These are phyloP conservation scores for Yamadazyma diospyri DNA, from an alignment of 1,139 yeast species.

Conservation along the genomic window DNA sequence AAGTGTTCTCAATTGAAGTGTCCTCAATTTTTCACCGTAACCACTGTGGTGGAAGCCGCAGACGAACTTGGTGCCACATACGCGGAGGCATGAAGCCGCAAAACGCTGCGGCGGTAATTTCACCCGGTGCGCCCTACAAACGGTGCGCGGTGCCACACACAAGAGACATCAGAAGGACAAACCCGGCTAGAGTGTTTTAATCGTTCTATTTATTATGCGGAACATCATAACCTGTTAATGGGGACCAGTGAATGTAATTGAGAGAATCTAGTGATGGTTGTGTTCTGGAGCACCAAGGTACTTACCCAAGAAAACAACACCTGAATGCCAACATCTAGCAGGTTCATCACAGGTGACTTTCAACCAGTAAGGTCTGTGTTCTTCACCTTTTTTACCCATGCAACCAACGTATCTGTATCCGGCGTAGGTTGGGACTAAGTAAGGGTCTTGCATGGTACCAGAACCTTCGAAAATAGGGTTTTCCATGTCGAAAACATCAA, in stretches of 20 bases:
- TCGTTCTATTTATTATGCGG: conserved; percentile 1
- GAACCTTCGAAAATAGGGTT: conserved; percentile 84
- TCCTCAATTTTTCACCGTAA: too few species aligned
- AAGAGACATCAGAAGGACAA: too few species aligned
- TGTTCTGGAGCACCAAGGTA: conserved; percentile 80
- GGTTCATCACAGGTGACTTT: conserved; percentile 80
- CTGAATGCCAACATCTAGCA: conserved; percentile 99
- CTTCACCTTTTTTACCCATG: conserved; percentile 88
- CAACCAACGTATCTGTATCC: conserved; percentile 96
- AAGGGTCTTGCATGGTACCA: conserved; percentile 88
- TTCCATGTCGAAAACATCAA: conserved; percentile 89
- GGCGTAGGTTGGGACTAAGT: conserved; percentile 84
- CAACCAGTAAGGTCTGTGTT: conserved; percentile 92
- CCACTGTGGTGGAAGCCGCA: too few species aligned
- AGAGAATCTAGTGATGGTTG: conserved; percentile 45
- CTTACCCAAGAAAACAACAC: conserved; percentile 87
- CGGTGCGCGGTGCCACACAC: too few species aligned
- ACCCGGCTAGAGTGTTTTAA: too few species aligned
- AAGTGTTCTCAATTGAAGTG: too few species aligned
- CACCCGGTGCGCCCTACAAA: too few species aligned
- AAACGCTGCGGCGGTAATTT: too few species aligned
- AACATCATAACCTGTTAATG: conserved; percentile 1
- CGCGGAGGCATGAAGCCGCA: too few species aligned
- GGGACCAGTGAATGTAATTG: too few species aligned
- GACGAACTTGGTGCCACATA: too few species aligned